Percentiles rank a stretch among this genome's conserved stretches.
phyloP scores from a whole-genome alignment of 495 filamentous ascomycete genomes.

The Penicillium coprophilum region DNA sequence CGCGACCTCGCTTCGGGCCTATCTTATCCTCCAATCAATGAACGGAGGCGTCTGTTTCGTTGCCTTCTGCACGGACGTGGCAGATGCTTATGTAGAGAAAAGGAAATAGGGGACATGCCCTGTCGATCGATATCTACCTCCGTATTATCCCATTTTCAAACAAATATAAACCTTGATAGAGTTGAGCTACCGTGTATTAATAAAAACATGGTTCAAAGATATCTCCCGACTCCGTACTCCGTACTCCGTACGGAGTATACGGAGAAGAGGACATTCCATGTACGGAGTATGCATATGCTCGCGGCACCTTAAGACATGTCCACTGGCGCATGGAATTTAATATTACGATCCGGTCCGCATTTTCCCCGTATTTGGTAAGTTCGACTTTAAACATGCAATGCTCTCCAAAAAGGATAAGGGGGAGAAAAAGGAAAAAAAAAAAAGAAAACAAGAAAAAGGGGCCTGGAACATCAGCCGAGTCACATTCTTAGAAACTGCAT shows the following conservation, averaged over 20 bases:
- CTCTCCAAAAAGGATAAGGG: neutral
- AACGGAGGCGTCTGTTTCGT: neutral
- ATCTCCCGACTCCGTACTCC: conserved; percentile 3
- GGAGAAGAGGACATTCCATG: no score
- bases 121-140: conserved; percentile 3
- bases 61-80: conserved; percentile 3
- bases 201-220: conserved; percentile 9
- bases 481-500: conserved; percentile 13
- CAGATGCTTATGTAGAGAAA: conserved; percentile 5
- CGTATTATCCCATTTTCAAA: neutral
- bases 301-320: conserved; percentile 6
- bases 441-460: neutral
- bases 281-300: neutral
- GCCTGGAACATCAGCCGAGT: conserved; percentile 6
- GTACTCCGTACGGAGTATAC: no score
- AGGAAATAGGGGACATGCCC: neutral
- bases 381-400: neutral
- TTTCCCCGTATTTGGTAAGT: conserved; percentile 11
- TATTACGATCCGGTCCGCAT: conserved; percentile 15
- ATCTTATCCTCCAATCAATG: conserved; percentile 4
- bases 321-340: conserved; percentile 9
- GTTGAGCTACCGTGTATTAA: conserved; percentile 4
- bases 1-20: neutral
- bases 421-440: neutral
- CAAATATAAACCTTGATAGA: conserved; percentile 3